Evolutionary conservation across 441 rosid species (phyloP), one percentile per base, ranked within the genome.

Genomic region (Populus hybrid): DNA sequence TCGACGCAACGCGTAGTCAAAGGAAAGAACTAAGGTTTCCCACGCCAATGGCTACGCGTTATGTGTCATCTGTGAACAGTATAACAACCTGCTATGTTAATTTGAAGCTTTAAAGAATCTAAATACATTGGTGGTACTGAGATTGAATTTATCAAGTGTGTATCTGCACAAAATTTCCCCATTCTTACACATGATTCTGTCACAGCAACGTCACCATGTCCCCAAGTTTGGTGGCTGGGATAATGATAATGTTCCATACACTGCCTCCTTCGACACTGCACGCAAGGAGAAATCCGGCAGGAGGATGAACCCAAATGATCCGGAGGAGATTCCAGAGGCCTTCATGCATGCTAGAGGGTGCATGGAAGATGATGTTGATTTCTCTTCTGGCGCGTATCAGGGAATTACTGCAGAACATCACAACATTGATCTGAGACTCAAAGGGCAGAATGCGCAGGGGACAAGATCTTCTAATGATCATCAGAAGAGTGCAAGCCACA

Each of bases 171-270:
- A 12, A 11, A 46, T 46, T 12, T 46, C 4, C 18, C 57, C 16
- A 46, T 46, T 46, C 57, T 46, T 46, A 46, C 20, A 12, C 54
- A 46, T 46, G 57, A 46, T 46, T 46, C 20, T 46, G 32, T 28
- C 8, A 10, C 86, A 87, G 85, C 84, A 82, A 66, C 78, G 63
- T 59, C 75, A 87, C 14, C 89, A 83, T 65, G 85, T 87, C 26
- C 92, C 90, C 0, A 89, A 85, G 82, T 87, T 88, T 12, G 94
- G 94, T 14, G 78, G 83, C 82, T 90, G 94, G 94, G 91, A 89
- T 28, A 69, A 57, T 2, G 86, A 85, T 72, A 84, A 89, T 66
- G n/a, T 84, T 24, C 88, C 87, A 0, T 86, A 87, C 82, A 90
- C 91, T 0, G 23, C 85, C 36, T 89, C 18, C 77, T 90, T 90